A percentile compares a stretch with the other conserved stretches of the same genome.
phyloP scores from a whole-genome alignment of 2,329 filamentous ascomycete species.

The Colletotrichum truncatum region DNA sequence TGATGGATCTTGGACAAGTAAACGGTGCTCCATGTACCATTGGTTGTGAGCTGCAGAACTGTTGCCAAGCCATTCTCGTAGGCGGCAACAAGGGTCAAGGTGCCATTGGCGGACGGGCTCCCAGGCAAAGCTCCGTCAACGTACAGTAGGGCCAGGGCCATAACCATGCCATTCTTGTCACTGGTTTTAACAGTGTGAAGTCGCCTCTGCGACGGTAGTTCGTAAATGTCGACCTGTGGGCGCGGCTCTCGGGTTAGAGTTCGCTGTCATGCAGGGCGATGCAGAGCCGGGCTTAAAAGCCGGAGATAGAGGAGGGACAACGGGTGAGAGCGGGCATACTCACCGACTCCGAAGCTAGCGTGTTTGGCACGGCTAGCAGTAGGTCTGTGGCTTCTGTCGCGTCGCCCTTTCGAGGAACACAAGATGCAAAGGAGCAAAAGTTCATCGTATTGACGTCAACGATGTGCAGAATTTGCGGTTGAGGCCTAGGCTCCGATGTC shows the following conservation, averaged over 20 bases:
- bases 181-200: conserved; percentile 64
- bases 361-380: conserved; percentile 83
- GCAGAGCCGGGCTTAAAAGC: conserved; percentile 9
- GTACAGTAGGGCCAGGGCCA: conserved; percentile 77
- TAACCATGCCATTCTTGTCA: conserved; percentile 80
- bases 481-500: conserved; percentile 55
- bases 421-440: conserved; percentile 85
- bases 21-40: conserved; percentile 56
- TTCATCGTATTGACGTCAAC: conserved; percentile 93
- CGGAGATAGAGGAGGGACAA: conserved; percentile 13
- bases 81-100: conserved; percentile 74
- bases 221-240: conserved; percentile 79
- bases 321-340: conserved; percentile 34
- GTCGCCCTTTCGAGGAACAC: conserved; percentile 38
- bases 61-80: conserved; percentile 87
- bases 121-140: conserved; percentile 41
- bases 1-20: conserved; percentile 76
- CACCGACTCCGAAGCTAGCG: conserved; percentile 76
- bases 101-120: not conserved
- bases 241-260: conserved; percentile 17
- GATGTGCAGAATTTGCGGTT: conserved; percentile 87
- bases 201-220: conserved; percentile 79
- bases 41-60: conserved; percentile 63
- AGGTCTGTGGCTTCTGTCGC: conserved; percentile 39
- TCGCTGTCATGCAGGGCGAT: not conserved